Percentiles rank a stretch among this genome's conserved stretches.
Evolutionary conservation across 176 grass and related monocot genomes (phyloP).

Genomic region (Triticum dicoccoides): DNA sequence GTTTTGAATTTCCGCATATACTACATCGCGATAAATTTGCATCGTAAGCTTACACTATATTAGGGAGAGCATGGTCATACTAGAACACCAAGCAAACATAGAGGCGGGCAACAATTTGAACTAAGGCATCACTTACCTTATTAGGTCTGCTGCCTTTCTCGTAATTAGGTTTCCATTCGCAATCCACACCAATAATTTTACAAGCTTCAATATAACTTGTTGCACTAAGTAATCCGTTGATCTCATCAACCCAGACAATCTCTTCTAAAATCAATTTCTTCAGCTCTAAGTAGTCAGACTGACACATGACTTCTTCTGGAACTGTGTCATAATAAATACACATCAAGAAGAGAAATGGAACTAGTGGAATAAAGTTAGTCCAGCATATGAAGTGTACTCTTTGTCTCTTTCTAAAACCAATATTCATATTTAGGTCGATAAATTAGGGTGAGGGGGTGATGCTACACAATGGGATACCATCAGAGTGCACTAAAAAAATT

Average conservation of each 20-base stretch:
- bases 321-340: slow-evolving; percentile 32
- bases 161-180: slow-evolving; percentile 94
- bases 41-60: slow-evolving; percentile 9
- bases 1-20: slow-evolving; percentile 13
- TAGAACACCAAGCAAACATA: slow-evolving; percentile 13
- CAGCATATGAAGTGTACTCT: not conserved
- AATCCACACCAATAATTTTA: slow-evolving; percentile 90
- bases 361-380: not conserved
- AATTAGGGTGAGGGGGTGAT: not conserved
- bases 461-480: not conserved
- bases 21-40: not conserved
- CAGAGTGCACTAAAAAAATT: not conserved
- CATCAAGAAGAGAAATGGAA: slow-evolving; percentile 24
- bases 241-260: slow-evolving; percentile 90
- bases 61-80: not conserved
- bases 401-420: not conserved
- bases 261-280: slow-evolving; percentile 73
- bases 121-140: slow-evolving; percentile 51
- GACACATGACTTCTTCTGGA: slow-evolving; percentile 51
- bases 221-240: slow-evolving; percentile 58
- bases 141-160: slow-evolving; percentile 82
- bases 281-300: slow-evolving; percentile 67
- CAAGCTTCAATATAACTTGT: slow-evolving; percentile 74
- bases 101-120: slow-evolving; percentile 5
- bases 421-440: not conserved